Percentiles rank a stretch among this genome's conserved stretches.
These are phyloP conservation scores for Spencermartinsiella ligniputridi DNA, from an alignment of 1,139 yeast genomes.

Conservation along the genomic window DNA sequence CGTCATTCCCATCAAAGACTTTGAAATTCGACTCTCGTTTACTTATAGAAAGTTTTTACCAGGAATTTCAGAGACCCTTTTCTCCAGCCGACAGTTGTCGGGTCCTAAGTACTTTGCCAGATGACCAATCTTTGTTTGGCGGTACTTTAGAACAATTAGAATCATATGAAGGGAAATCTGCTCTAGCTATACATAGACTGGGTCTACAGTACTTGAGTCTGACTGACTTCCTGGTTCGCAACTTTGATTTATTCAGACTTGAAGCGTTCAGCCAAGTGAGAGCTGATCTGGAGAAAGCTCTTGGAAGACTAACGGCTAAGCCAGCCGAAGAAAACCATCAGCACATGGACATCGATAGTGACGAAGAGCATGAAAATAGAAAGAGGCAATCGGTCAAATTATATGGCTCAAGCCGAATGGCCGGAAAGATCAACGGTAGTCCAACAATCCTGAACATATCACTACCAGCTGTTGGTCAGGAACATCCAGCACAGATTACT, in stretches of 20 bases:
- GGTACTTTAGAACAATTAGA: not conserved
- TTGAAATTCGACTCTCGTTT: not conserved
- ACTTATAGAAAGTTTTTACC: not conserved
- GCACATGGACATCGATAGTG: not conserved
- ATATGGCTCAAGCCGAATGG: conserved; percentile 34
- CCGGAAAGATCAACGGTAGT: conserved; percentile 20
- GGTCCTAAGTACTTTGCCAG: not conserved
- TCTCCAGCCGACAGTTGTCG: not conserved
- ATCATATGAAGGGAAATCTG: conserved; percentile 1
- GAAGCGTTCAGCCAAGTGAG: conserved; percentile 25
- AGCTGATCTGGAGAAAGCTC: conserved; percentile 26
- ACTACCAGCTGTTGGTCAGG: conserved; percentile 25
- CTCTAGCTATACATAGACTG: conserved; percentile 23
- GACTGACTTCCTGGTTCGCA: conserved; percentile 35
- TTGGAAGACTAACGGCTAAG: conserved; percentile 25
- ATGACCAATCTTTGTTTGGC: not conserved
- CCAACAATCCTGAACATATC: conserved; percentile 25
- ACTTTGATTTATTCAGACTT: conserved; percentile 22
- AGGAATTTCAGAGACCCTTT: not conserved
- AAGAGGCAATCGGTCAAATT: conserved; percentile 1
- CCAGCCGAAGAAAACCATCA: not conserved
- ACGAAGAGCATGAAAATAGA: not conserved
- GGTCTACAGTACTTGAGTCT: conserved; percentile 34
- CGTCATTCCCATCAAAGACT: not conserved
- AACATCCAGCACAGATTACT: conserved; percentile 22